Conservation (phyloP, 192 early-diverging fungal species). For the Paraglomus occultum region DNA sequence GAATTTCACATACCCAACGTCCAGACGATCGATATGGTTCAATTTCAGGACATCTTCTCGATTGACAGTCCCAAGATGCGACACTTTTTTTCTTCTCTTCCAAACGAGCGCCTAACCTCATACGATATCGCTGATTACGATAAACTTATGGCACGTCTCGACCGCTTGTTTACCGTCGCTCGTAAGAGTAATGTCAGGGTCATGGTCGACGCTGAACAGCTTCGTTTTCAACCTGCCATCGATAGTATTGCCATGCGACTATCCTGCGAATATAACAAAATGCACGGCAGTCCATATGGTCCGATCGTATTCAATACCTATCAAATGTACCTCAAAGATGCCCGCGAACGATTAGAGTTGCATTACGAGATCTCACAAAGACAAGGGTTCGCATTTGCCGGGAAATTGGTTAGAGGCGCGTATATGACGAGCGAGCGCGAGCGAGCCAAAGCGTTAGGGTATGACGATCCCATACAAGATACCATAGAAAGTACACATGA, state of each 20-base stretch:
- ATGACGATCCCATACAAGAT: slow-evolving; percentile 79
- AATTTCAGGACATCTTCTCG: slow-evolving; percentile 64
- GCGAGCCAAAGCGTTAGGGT: slow-evolving; percentile 66
- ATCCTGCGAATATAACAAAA: slow-evolving; percentile 67
- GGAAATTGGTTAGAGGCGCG: slow-evolving; percentile 85
- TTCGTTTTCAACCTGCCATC: slow-evolving; percentile 91
- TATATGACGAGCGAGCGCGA: slow-evolving; percentile 55
- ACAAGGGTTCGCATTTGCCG: slow-evolving; percentile 73
- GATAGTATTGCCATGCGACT: slow-evolving; percentile 78
- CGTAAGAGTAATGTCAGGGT: slow-evolving; percentile 61
- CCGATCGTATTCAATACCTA: slow-evolving; percentile 92
- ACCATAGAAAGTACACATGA: slow-evolving; percentile 78
- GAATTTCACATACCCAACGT: slow-evolving; percentile 50
- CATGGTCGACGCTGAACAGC: slow-evolving; percentile 93
- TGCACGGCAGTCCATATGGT: slow-evolving; percentile 23
- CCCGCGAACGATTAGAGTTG: slow-evolving; percentile 55
- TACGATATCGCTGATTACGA: slow-evolving; percentile 74
- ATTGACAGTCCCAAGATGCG: slow-evolving; percentile 56
- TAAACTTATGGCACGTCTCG: slow-evolving; percentile 64
- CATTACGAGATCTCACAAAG: slow-evolving; percentile 68
- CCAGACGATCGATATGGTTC: slow-evolving; percentile 66
- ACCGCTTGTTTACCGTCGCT: slow-evolving; percentile 65
- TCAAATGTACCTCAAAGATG: slow-evolving; percentile 90
- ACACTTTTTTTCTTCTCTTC: slow-evolving; percentile 40
- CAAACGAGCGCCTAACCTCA: slow-evolving; percentile 32